Evolutionary conservation across 176 grass and related monocot genomes (phyloP).

Genomic region (Tillandsia fasciculata): DNA sequence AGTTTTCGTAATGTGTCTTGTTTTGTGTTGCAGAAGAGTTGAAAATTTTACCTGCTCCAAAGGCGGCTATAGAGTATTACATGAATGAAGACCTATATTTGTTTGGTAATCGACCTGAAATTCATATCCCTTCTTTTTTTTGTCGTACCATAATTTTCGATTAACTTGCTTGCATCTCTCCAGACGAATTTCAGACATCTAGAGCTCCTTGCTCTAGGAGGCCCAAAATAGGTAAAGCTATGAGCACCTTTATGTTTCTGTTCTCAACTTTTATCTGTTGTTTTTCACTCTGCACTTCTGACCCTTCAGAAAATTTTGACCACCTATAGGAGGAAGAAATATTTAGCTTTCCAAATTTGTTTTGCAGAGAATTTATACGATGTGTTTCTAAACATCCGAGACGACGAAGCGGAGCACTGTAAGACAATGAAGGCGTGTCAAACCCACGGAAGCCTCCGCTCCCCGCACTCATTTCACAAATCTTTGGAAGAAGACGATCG

Average conservation of each 20-base stretch:
- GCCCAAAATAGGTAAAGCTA: conserved; percentile 63
- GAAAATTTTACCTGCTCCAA: conserved; percentile 64
- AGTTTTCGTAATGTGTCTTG: neutral
- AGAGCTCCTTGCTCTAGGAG: conserved; percentile 67
- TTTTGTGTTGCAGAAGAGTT: conserved; percentile 58
- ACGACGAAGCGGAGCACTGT: conserved; percentile 80
- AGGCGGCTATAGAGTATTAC: conserved; percentile 67
- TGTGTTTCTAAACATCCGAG: conserved; percentile 76
- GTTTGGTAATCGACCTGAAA: conserved; percentile 47
- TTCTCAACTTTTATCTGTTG: neutral
- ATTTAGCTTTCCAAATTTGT: conserved; percentile 1
- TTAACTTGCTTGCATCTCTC: neutral
- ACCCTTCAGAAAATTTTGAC: neutral
- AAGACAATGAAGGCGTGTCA: conserved; percentile 96
- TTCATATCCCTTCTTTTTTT: conserved; percentile 3
- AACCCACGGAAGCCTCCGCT: conserved; percentile 56
- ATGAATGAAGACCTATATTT: conserved; percentile 86
- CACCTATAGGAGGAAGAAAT: neutral
- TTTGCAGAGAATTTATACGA: conserved; percentile 74
- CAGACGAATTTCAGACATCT: conserved; percentile 93
- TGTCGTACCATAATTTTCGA: neutral
- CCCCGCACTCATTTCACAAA: conserved; percentile 49
- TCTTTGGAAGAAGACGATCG: conserved; percentile 1
- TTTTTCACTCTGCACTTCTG: neutral
- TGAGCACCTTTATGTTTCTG: neutral